Conservation (phyloP, 208 protist genomes). For the Leptomonas seymouri region DNA sequence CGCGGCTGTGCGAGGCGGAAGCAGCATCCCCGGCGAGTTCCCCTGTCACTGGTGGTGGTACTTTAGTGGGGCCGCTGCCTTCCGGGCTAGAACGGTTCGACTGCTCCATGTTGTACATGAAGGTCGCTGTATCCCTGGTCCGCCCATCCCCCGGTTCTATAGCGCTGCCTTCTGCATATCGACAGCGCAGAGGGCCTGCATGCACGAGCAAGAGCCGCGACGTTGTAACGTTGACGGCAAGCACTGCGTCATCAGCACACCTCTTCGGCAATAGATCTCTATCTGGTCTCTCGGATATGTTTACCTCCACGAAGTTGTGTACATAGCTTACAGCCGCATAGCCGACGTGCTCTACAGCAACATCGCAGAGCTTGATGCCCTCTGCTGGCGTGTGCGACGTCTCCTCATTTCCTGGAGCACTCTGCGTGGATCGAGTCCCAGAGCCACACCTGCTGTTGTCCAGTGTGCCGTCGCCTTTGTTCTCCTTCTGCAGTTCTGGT, state of each 20-base stretch:
- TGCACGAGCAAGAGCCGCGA: constrained; percentile 18
- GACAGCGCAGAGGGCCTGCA: constrained; percentile 14
- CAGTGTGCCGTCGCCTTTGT: background rate
- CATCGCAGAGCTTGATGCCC: background rate
- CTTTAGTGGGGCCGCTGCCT: background rate
- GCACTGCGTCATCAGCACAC: background rate
- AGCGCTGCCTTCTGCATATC: background rate
- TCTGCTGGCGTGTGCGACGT: background rate
- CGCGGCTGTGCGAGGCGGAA: constrained; percentile 3
- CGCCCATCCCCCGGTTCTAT: background rate
- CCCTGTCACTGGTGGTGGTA: background rate
- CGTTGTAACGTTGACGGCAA: background rate
- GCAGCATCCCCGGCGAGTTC: background rate
- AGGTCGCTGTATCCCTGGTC: background rate
- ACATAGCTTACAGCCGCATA: constrained; percentile 45
- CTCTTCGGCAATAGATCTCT: background rate
- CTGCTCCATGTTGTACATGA: no score
- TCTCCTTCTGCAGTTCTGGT: background rate
- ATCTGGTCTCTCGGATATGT: background rate
- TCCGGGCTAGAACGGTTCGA: no score
- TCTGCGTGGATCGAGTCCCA: background rate
- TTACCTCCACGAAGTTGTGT: constrained; percentile 44
- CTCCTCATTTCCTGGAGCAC: background rate
- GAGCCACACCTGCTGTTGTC: no score
- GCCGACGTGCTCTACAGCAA: constrained; percentile 27